Base-by-base conservation (phyloP, 2,329 filamentous ascomycete species). In the Stachybotrys chartarum region DNA sequence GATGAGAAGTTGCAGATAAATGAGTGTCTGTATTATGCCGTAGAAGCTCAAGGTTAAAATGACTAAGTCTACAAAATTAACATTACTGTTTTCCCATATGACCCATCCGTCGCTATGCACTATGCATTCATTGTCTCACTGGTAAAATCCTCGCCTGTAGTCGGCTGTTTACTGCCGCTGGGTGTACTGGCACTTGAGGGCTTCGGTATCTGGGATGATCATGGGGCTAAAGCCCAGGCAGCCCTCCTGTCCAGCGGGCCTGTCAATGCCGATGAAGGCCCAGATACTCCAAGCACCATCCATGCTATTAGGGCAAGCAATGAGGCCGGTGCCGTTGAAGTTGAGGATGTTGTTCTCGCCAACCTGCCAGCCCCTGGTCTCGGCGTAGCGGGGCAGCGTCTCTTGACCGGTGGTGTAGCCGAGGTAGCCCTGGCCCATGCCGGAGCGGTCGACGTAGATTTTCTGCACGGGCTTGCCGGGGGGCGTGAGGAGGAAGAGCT, bases 361-460 rank as follows among this genome's bases (percentile, higher is more conserved):
- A 51, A 83, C 58, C 30, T 66, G 59, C 72, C 78, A 86, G 55
- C 73, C 74, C 49, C 70, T 71, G 54, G 70, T 68, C 71, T 84
- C 77, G 30, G 57, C 66, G 63, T 79, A 75, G 39, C 60, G 61
- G 32, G 74, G 72, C 0, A 69, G 55, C 7, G 61, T 54, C 60
- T 75, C 61, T 45, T 61, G 74, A 47, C 76, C 77, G 5, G 75
- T 79, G 39, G 75, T 74, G 71, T 82, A 85, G 47, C 76, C 74
- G 47, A 84, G 62, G 24, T 72, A 68, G 52, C 83, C 83, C 60
- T 80, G 78, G 59, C 79, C 80, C 80, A 83, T 83, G 63, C 80
- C 81, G 50, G 78, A 82, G 49, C 78, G 76, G 66, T 85, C 81
- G 46, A 77, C 76, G 59, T 64, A 84, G 52, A 80, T 56, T 61